phyloP scores from a whole-genome alignment of 257 asterid species.

The Primulina eburnea region DNA sequence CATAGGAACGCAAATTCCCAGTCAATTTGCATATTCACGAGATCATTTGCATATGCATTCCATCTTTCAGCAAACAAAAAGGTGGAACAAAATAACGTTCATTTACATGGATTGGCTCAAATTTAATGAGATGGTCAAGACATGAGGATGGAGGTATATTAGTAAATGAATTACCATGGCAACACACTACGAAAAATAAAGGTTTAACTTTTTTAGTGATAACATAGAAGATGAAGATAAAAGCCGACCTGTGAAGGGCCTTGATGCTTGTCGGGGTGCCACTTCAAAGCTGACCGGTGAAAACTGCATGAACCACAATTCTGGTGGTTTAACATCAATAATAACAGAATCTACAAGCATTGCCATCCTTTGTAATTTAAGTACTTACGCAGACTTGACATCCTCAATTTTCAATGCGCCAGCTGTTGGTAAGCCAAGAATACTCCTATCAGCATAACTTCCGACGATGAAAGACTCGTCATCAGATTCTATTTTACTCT shows the following conservation, averaged over 20 bases:
- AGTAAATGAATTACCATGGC: not conserved
- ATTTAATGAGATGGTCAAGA: not conserved
- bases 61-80: not conserved
- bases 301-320: conserved; percentile 49
- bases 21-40: conserved; percentile 1
- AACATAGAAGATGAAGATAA: conserved; percentile 2
- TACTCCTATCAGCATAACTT: conserved; percentile 51
- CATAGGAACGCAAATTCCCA: not conserved
- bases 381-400: conserved; percentile 88
- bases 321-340: not conserved
- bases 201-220: no score
- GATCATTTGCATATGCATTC: not conserved
- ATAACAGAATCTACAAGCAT: not conserved
- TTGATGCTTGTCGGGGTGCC: conserved; percentile 97
- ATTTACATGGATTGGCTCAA: not conserved
- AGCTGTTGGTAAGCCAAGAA: conserved; percentile 65
- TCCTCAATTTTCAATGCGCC: conserved; percentile 77
- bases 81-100: not conserved
- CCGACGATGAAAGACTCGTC: conserved; percentile 32
- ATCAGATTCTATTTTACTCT: conserved; percentile 37
- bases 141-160: not conserved
- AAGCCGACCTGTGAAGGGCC: conserved; percentile 66
- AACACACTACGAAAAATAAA: not conserved
- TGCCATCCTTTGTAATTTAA: conserved; percentile 8
- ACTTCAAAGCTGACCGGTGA: conserved; percentile 73